Conservation (phyloP, 371 early-diverging fungal species). For the Mucor lusitanicus region DNA sequence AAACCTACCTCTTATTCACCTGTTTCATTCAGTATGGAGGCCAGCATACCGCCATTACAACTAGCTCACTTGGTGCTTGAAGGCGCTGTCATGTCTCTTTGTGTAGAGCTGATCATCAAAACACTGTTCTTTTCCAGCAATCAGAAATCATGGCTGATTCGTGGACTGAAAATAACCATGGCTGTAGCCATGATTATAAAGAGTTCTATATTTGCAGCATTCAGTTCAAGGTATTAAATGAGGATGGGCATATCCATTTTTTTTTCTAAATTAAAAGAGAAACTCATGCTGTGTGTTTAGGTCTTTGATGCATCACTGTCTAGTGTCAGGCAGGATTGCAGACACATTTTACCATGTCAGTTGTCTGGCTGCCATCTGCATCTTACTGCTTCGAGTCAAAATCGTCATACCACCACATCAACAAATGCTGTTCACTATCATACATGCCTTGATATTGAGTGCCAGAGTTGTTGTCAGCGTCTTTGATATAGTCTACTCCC, state of each 20-base stretch:
- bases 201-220: constrained; percentile 6
- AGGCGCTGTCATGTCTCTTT: constrained; percentile 9
- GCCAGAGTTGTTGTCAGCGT: not conserved
- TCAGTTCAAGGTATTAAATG: constrained; percentile 10
- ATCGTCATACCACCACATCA: not conserved
- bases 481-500: not conserved
- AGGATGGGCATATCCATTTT: too few relatives aligned
- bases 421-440: not conserved
- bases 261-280: too few relatives aligned
- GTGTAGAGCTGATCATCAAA: not conserved
- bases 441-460: not conserved
- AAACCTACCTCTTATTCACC: not conserved
- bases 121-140: not conserved
- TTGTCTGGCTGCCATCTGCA: not conserved
- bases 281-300: not conserved
- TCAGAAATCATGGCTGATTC: not conserved
- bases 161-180: constrained; percentile 14
- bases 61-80: constrained; percentile 5
- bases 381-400: constrained; percentile 3
- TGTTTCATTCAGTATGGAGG: not conserved
- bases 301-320: not conserved
- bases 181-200: constrained; percentile 1
- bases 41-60: not conserved
- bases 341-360: constrained; percentile 11
- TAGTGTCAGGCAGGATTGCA: not conserved